phyloP scores from a whole-genome alignment of 768 basidiomycete genomes.

The Boletus tylopilopsis region DNA sequence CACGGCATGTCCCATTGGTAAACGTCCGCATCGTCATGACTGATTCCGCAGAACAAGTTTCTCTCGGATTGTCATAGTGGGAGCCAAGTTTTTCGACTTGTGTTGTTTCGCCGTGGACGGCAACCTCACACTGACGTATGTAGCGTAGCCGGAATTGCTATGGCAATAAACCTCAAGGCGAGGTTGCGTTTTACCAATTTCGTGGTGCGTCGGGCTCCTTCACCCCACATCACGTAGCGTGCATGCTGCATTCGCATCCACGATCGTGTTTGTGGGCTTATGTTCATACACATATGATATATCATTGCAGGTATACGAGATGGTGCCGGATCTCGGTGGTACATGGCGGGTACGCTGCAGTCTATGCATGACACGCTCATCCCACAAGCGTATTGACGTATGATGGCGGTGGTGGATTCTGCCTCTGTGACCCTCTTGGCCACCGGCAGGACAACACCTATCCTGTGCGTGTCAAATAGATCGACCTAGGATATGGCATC shows the following conservation, averaged over 20 bases:
- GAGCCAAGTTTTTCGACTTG: too few species aligned
- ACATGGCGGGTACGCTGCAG: neutral
- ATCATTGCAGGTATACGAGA: constrained; percentile 2
- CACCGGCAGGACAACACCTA: constrained; percentile 4
- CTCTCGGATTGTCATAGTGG: too few species aligned
- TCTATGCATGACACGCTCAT: neutral
- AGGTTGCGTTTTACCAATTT: neutral
- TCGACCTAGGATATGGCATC: neutral
- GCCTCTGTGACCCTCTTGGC: neutral
- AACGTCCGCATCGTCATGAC: neutral
- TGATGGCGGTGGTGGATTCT: neutral
- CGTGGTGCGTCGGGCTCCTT: too few species aligned
- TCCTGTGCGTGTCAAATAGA: neutral
- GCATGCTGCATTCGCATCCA: too few species aligned
- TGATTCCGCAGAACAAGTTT: neutral
- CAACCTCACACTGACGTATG: neutral
- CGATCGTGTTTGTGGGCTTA: constrained; percentile 1
- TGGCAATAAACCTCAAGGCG: constrained; percentile 2
- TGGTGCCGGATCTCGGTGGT: neutral
- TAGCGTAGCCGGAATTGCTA: neutral
- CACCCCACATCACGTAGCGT: too few species aligned
- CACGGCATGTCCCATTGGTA: too few species aligned
- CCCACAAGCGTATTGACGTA: neutral
- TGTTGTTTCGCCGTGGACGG: neutral
- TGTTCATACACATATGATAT: neutral